Conservation (phyloP, 148 eudicot species). For the Euryodendron excelsum region DNA sequence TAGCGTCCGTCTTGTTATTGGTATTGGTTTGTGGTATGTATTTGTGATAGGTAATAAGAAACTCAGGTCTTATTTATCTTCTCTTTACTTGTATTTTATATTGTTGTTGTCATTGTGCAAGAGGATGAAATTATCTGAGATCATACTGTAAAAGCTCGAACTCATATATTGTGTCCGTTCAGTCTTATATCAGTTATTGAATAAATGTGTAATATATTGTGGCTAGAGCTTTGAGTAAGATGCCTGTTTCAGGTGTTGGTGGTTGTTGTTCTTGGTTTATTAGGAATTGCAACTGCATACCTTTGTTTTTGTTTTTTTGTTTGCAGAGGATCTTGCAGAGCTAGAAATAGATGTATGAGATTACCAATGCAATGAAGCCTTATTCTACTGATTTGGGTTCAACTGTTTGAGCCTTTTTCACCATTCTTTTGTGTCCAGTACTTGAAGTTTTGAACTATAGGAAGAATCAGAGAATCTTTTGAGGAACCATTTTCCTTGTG, state of each 20-base stretch:
- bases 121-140: slow-evolving; percentile 30
- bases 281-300: background rate
- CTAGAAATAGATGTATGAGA: no score
- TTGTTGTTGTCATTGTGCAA: slow-evolving; percentile 23
- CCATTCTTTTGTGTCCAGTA: background rate
- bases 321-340: background rate
- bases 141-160: slow-evolving; percentile 44
- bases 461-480: background rate
- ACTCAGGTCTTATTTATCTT: slow-evolving; percentile 24
- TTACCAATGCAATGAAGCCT: background rate
- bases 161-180: slow-evolving; percentile 26
- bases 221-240: background rate
- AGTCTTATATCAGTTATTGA: slow-evolving; percentile 15
- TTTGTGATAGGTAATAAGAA: slow-evolving; percentile 46
- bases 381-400: background rate
- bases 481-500: background rate
- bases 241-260: background rate
- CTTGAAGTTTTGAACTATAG: background rate
- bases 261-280: background rate
- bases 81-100: slow-evolving; percentile 25
- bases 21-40: slow-evolving; percentile 65
- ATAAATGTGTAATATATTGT: slow-evolving; percentile 9
- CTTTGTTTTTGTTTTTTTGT: background rate
- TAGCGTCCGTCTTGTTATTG: slow-evolving; percentile 25
- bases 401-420: background rate